A percentile compares a stretch with the other conserved stretches of the same genome.
phyloP scores from a whole-genome alignment of 2,329 filamentous ascomycete species.

The Amphichorda felina region DNA sequence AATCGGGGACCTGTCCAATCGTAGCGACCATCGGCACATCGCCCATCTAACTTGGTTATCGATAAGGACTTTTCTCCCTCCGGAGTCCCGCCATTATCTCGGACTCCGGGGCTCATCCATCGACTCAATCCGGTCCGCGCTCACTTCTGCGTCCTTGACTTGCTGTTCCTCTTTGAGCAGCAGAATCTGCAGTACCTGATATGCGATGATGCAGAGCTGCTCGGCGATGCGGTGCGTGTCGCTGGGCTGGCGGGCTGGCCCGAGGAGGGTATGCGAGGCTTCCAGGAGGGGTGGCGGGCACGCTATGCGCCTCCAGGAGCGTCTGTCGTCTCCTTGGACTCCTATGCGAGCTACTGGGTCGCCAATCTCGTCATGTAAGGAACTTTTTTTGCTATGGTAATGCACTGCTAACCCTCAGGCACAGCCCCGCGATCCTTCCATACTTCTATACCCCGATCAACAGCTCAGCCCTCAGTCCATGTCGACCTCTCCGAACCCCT shows the following conservation, averaged over 20 bases:
- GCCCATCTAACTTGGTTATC: slow-evolving; percentile 2
- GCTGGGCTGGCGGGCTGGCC: slow-evolving; percentile 9
- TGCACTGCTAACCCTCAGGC: no score
- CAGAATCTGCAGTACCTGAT: background rate
- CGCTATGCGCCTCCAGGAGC: no score
- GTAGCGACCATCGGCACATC: background rate
- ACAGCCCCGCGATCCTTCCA: no score
- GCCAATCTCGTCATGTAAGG: no score
- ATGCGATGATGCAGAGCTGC: slow-evolving; percentile 3
- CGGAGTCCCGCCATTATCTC: background rate
- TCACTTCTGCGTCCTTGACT: background rate
- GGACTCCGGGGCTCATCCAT: no score
- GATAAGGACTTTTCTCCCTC: slow-evolving; percentile 1
- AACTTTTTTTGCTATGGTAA: no score
- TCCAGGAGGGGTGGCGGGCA: background rate
- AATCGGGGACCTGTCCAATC: background rate
- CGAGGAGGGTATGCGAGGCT: slow-evolving; percentile 6
- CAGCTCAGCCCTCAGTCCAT: slow-evolving; percentile 6
- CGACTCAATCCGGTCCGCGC: no score
- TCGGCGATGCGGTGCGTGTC: slow-evolving; percentile 1
- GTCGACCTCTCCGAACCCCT: slow-evolving; percentile 15
- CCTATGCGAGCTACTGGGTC: no score
- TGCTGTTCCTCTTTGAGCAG: background rate
- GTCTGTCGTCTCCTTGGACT: no score
- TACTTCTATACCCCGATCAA: slow-evolving; percentile 10